Evolutionary conservation across 2,329 filamentous ascomycete genomes (phyloP).

Genomic region (Xylariaceae sp.): DNA sequence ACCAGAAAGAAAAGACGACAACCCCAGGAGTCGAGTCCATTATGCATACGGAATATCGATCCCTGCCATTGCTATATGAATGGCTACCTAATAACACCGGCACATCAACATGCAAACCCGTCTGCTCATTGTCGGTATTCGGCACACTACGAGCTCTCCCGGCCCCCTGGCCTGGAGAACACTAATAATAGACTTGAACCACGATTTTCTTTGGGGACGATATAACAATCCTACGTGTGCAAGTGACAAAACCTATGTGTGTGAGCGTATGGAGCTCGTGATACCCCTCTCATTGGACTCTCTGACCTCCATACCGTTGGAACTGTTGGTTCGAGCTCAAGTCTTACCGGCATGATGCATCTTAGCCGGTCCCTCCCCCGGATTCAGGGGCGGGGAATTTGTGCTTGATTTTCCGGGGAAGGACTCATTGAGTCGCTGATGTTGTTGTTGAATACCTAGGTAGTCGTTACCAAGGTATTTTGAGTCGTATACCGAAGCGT

Average conservation of each 20-base stretch:
- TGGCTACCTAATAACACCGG: too few species aligned
- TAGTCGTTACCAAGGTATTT: too few species aligned
- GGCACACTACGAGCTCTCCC: neutral
- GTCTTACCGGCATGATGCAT: neutral
- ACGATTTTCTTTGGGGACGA: neutral
- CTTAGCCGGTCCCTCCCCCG: neutral
- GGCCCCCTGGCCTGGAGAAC: neutral
- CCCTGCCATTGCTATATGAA: neutral
- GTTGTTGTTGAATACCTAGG: neutral
- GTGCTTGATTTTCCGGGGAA: slow-evolving; percentile 11
- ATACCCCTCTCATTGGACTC: neutral
- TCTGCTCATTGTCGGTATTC: too few species aligned
- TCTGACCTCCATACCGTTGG: neutral
- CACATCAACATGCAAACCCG: too few species aligned
- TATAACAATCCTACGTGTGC: neutral
- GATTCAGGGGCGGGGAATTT: slow-evolving; percentile 14
- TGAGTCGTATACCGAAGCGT: too few species aligned
- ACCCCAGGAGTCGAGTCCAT: slow-evolving; percentile 4
- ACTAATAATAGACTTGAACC: too few species aligned
- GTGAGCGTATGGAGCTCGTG: neutral
- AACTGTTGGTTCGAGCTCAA: neutral
- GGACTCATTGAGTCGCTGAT: neutral
- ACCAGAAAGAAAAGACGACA: neutral
- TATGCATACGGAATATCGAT: slow-evolving; percentile 1
- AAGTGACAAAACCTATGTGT: neutral